A percentile compares a stretch with the other conserved stretches of the same genome.
Conservation (phyloP, 1,284 basidiomycete genomes). For the Meripilus lineatus region DNA sequence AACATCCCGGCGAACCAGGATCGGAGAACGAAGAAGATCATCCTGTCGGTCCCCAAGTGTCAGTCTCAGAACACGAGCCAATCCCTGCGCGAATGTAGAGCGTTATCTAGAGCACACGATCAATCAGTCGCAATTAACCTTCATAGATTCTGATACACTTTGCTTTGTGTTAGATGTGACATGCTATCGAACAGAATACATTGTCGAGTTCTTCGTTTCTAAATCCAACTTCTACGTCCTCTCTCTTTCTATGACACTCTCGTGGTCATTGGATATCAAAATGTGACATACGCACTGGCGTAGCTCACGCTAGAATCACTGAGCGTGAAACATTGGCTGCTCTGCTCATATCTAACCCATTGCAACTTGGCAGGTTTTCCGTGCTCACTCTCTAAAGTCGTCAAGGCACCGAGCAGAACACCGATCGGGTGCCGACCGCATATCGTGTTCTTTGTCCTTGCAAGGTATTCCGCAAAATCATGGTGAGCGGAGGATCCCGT, state of each 20-base stretch:
- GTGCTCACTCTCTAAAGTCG: slow-evolving; percentile 53
- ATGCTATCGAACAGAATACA: too few species aligned
- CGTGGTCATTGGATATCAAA: too few species aligned
- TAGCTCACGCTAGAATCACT: slow-evolving; percentile 93
- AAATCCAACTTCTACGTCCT: too few species aligned
- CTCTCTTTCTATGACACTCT: too few species aligned
- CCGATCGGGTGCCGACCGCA: slow-evolving; percentile 96
- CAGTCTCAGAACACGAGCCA: slow-evolving; percentile 13
- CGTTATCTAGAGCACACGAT: too few species aligned
- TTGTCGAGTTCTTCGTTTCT: too few species aligned
- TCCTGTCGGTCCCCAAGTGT: slow-evolving; percentile 50
- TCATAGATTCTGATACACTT: too few species aligned
- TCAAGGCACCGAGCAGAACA: slow-evolving; percentile 78
- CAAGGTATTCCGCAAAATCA: slow-evolving; percentile 73
- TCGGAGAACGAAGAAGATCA: slow-evolving; percentile 54
- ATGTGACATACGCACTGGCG: slow-evolving; percentile 60
- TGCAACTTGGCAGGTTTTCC: slow-evolving; percentile 43
- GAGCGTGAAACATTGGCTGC: slow-evolving; percentile 65
- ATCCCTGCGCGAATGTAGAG: slow-evolving; percentile 38
- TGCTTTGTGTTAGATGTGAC: too few species aligned
- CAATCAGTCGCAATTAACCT: too few species aligned
- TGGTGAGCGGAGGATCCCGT: slow-evolving; percentile 51
- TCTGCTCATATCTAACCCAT: slow-evolving; percentile 93
- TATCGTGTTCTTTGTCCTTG: slow-evolving; percentile 89
- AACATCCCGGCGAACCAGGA: slow-evolving; percentile 57